Conservation (phyloP, 2,329 filamentous ascomycete genomes). For the Lachnellula arida region DNA sequence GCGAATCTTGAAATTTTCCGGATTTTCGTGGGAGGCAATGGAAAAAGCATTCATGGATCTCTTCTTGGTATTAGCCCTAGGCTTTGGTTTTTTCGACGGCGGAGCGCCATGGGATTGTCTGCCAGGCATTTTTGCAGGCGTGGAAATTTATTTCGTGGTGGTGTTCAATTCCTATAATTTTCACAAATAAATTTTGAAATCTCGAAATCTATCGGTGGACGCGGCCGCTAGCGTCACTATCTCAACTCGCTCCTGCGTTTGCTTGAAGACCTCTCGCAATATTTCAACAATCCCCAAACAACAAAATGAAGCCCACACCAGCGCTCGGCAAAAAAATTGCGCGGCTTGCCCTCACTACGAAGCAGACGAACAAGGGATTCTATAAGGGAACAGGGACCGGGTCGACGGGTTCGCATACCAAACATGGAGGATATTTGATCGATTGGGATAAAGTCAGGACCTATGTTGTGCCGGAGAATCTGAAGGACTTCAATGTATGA, state of each 20-base stretch:
- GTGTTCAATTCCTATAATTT: not conserved
- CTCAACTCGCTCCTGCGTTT: not conserved
- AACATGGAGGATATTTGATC: slow-evolving; percentile 77
- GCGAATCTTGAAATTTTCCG: slow-evolving; percentile 48
- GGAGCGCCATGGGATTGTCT: slow-evolving; percentile 33
- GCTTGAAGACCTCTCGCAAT: not conserved
- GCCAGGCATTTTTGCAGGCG: slow-evolving; percentile 29
- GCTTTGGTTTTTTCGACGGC: slow-evolving; percentile 31
- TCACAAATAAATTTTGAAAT: not conserved
- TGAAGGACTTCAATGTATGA: slow-evolving; percentile 68
- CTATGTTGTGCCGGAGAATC: slow-evolving; percentile 70
- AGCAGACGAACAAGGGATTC: slow-evolving; percentile 87
- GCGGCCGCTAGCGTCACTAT: slow-evolving; percentile 21
- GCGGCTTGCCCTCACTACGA: slow-evolving; percentile 81
- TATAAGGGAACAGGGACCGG: slow-evolving; percentile 96
- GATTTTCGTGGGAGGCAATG: slow-evolving; percentile 55
- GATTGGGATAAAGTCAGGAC: slow-evolving; percentile 87
- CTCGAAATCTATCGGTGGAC: not conserved
- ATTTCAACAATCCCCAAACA: not conserved
- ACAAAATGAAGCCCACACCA: slow-evolving; percentile 61
- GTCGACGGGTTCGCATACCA: slow-evolving; percentile 79
- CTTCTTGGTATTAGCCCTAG: slow-evolving; percentile 43
- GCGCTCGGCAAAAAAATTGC: slow-evolving; percentile 63
- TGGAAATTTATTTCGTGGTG: slow-evolving; percentile 4
- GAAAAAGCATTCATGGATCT: slow-evolving; percentile 51